Conservation (phyloP, 768 basidiomycete genomes). For the Strobilomyces echinocephalus region DNA sequence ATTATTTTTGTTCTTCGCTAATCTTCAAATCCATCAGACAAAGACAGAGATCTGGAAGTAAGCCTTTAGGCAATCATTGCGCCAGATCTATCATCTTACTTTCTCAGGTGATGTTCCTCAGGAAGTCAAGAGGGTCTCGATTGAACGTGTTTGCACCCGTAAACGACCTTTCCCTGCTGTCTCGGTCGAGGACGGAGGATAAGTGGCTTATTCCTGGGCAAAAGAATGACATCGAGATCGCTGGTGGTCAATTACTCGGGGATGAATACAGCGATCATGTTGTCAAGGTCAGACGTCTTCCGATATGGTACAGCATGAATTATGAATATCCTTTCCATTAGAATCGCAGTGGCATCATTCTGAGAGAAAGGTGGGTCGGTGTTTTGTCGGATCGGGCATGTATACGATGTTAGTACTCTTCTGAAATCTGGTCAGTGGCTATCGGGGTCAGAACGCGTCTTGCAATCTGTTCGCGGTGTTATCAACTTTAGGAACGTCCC, state of each 20-base stretch:
- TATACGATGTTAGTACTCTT: conserved; percentile 50
- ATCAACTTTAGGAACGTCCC: conserved; percentile 90
- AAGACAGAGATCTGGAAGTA: conserved; percentile 94
- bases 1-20: not conserved
- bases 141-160: conserved; percentile 90
- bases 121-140: conserved; percentile 74
- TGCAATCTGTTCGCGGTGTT: conserved; percentile 78
- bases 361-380: conserved; percentile 73
- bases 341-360: conserved; percentile 91
- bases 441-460: conserved; percentile 61
- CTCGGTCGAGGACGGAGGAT: conserved; percentile 58
- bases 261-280: conserved; percentile 97
- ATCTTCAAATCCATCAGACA: conserved; percentile 35
- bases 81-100: not conserved
- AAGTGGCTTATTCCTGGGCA: conserved; percentile 59
- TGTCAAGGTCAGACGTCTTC: conserved; percentile 55
- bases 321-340: conserved; percentile 28
- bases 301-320: not conserved
- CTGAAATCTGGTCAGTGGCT: conserved; percentile 94
- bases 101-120: conserved; percentile 68
- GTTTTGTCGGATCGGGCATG: not conserved
- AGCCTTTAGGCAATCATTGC: conserved; percentile 24
- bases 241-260: conserved; percentile 82
- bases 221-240: conserved; percentile 67
- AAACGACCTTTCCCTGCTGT: conserved; percentile 79